Conservation (phyloP, 805 yeast species). For the Yarrowia porcina region DNA sequence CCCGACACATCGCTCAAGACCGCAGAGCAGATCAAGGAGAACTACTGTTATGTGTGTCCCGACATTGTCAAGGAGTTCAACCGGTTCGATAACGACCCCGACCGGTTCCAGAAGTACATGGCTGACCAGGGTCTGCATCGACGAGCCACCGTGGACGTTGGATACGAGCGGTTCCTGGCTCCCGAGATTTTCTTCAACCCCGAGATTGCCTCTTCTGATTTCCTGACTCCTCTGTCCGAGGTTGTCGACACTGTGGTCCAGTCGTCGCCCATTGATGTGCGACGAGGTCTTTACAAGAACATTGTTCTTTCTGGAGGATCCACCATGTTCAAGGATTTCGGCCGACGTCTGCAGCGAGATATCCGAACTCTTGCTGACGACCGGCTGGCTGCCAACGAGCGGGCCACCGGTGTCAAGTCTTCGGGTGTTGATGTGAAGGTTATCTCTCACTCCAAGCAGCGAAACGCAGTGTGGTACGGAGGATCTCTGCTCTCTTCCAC, state of each 20-base stretch:
- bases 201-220: constrained; percentile 93
- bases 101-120: constrained; percentile 86
- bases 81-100: constrained; percentile 91
- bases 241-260: constrained; percentile 95
- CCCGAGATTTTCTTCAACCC: constrained; percentile 99
- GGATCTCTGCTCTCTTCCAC: constrained; percentile 97
- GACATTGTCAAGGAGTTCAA: constrained; percentile 95
- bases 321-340: constrained; percentile 97
- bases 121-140: constrained; percentile 73
- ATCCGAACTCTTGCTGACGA: constrained; percentile 81
- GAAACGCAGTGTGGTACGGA: constrained; percentile 99
- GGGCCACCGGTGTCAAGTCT: constrained; percentile 65
- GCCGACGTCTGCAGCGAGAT: constrained; percentile 95
- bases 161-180: constrained; percentile 95
- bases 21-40: constrained; percentile 95
- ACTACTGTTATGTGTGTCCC: constrained; percentile 95
- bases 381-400: constrained; percentile 79
- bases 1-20: constrained; percentile 88
- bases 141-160: constrained; percentile 77
- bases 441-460: constrained; percentile 92
- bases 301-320: constrained; percentile 97
- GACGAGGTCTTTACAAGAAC: constrained; percentile 92
- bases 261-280: constrained; percentile 93
- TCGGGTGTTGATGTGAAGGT: constrained; percentile 97
- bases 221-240: constrained; percentile 91